Evolutionary conservation across 805 yeast genomes (phyloP).

Genomic region (Starmera pachycereana): DNA sequence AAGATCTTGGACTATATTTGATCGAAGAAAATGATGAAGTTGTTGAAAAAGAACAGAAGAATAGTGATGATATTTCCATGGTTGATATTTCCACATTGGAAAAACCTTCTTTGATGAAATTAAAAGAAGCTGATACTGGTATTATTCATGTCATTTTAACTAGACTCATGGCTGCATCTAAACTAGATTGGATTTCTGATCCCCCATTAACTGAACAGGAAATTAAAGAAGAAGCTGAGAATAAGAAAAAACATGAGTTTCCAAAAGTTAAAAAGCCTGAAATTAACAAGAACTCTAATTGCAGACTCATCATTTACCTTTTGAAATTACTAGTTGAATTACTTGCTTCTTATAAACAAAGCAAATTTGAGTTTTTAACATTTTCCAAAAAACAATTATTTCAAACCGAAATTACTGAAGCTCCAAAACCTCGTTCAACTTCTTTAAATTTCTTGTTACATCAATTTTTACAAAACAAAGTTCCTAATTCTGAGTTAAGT

Average conservation of each 20-base stretch:
- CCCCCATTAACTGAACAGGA: constrained; percentile 19
- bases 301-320: constrained; percentile 58
- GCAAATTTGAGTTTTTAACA: constrained; percentile 74
- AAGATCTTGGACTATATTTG: constrained; percentile 13
- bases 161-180: constrained; percentile 47
- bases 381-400: constrained; percentile 48
- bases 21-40: constrained; percentile 2
- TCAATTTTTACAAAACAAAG: constrained; percentile 54
- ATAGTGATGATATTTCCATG: constrained; percentile 15
- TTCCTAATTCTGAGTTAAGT: constrained; percentile 22
- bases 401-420: constrained; percentile 16
- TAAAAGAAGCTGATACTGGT: constrained; percentile 32
- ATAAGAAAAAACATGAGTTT: constrained; percentile 17
- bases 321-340: constrained; percentile 62
- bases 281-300: constrained; percentile 41
- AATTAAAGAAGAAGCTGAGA: constrained; percentile 21
- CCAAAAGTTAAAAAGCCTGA: constrained; percentile 19
- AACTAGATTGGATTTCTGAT: constrained; percentile 31
- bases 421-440: constrained; percentile 61
- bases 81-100: constrained; percentile 10
- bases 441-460: constrained; percentile 70
- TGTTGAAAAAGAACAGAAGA: neutral
- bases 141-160: constrained; percentile 52
- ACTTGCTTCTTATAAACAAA: constrained; percentile 65
- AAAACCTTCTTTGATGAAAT: constrained; percentile 5